A percentile compares a stretch with the other conserved stretches of the same genome.
These are phyloP conservation scores for Barnettozyma wickerhamii DNA, from an alignment of 805 yeast species.

Conservation along the genomic window DNA sequence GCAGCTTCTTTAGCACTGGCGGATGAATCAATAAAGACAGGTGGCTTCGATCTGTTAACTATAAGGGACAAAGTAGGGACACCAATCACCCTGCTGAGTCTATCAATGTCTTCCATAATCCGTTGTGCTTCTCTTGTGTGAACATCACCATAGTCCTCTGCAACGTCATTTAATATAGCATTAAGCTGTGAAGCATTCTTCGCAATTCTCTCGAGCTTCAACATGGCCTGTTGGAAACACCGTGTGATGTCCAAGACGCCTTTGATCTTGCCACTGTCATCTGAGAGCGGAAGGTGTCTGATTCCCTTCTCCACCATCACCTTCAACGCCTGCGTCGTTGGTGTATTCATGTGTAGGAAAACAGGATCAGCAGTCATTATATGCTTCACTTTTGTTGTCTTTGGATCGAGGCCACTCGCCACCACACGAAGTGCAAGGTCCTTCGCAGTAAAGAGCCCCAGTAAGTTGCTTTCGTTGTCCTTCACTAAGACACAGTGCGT, in stretches of 20 bases:
- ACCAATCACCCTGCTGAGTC: slow-evolving; percentile 35
- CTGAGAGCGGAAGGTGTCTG: slow-evolving; percentile 40
- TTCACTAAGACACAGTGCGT: slow-evolving; percentile 39
- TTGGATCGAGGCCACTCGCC: slow-evolving; percentile 28
- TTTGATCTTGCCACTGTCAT: slow-evolving; percentile 32
- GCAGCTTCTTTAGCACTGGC: slow-evolving; percentile 37
- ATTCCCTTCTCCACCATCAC: slow-evolving; percentile 38
- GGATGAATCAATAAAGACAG: slow-evolving; percentile 34
- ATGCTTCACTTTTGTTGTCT: slow-evolving; percentile 26
- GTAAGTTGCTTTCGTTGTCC: slow-evolving; percentile 21
- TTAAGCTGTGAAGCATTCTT: slow-evolving; percentile 32
- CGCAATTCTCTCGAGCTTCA: slow-evolving; percentile 37
- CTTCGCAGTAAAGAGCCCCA: slow-evolving; percentile 42
- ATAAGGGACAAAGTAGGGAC: slow-evolving; percentile 35
- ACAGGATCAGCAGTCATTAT: slow-evolving; percentile 39
- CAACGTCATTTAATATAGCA: slow-evolving; percentile 27
- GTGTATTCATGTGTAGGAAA: slow-evolving; percentile 32
- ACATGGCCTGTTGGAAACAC: slow-evolving; percentile 44
- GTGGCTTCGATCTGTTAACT: slow-evolving; percentile 17
- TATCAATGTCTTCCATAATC: slow-evolving; percentile 31
- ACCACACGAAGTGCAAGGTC: slow-evolving; percentile 42
- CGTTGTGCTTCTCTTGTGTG: slow-evolving; percentile 21
- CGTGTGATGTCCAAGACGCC: slow-evolving; percentile 43
- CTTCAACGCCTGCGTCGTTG: slow-evolving; percentile 38
- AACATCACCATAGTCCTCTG: slow-evolving; percentile 25